Base-by-base conservation (phyloP, 106 monocot species). In the Apostasia ramifera region DNA sequence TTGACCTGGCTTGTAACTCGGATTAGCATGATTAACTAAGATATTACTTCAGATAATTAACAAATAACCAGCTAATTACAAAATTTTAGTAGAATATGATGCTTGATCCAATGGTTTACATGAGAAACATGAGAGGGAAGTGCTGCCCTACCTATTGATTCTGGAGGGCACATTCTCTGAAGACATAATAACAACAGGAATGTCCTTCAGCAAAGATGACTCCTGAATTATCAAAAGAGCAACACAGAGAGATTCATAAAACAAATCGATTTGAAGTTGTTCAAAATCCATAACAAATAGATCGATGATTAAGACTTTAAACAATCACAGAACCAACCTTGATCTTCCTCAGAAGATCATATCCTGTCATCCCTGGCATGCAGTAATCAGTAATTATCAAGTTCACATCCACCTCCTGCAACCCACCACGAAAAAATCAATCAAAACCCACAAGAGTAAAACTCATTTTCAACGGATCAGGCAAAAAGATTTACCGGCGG, bases 111-210 rank as follows among this genome's bases (percentile, higher is more conserved):
- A 26, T 26, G 26, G 26, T 26, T 26, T 26, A 26, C 26, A 26
- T 26, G 26, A 26, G 0, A 26, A 26, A 26, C 26, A 26, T 26
- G 26, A 26, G 26, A 26, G 26, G 26, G 26, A 26, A 26, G 26
- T 26, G 26, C 26, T 44, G 55, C 12, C 72, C 78, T 61, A 87
- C 91, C 91, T 86, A 42, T 66, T 83, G 70, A 92, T 92, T 56
- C 92, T 75, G 59, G 92, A 81, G 72, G 92, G 92, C 39, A 83
- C 85, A 73, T 86, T 88, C 72, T 93, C 92, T 66, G 92, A 93
- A 42, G 92, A 93, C 92, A 93, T 89, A 79, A 93, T 89, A 57
- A 93, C 92, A 37, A 93, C 92, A 51, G 92, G 92, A 48, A 93
- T 93, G 60, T 93, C 79, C 66, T 77, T 86, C 52, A 89, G 49